phyloP scores from a whole-genome alignment of 2,329 filamentous ascomycete species.

The Cladophialophora carrionii region DNA sequence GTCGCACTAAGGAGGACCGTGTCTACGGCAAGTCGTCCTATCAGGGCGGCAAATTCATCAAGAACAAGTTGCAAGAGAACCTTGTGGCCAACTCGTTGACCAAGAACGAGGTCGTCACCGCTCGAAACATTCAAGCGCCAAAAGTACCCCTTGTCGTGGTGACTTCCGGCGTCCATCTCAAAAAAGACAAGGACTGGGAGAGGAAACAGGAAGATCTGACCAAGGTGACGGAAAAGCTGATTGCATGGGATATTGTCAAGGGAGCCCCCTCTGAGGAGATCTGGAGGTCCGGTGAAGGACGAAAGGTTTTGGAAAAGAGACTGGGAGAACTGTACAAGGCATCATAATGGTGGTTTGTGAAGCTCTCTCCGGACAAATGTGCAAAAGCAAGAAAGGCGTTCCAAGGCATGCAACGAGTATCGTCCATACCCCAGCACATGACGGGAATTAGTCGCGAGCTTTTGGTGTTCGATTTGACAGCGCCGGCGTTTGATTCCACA shows the following conservation, averaged over 20 bases:
- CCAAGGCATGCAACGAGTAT: neutral
- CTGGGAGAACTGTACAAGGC: constrained; percentile 66
- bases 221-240: constrained; percentile 74
- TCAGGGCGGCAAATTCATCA: constrained; percentile 81
- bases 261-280: constrained; percentile 78
- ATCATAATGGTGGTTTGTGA: neutral
- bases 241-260: constrained; percentile 84
- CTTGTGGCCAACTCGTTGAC: constrained; percentile 84
- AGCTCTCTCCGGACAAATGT: neutral
- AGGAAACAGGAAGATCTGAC: constrained; percentile 82
- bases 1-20: constrained; percentile 78
- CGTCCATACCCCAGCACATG: neutral
- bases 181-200: constrained; percentile 72
- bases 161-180: constrained; percentile 75
- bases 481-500: neutral
- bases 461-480: neutral
- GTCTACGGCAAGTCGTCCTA: constrained; percentile 79
- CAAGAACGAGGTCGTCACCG: constrained; percentile 77
- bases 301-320: constrained; percentile 75
- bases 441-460: neutral
- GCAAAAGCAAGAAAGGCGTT: constrained; percentile 1
- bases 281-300: constrained; percentile 75
- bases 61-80: constrained; percentile 89
- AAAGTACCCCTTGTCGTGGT: constrained; percentile 77
- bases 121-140: constrained; percentile 75